Evolutionary conservation across 2,329 filamentous ascomycete species (phyloP).

Genomic region (Aspergillus clavatus): DNA sequence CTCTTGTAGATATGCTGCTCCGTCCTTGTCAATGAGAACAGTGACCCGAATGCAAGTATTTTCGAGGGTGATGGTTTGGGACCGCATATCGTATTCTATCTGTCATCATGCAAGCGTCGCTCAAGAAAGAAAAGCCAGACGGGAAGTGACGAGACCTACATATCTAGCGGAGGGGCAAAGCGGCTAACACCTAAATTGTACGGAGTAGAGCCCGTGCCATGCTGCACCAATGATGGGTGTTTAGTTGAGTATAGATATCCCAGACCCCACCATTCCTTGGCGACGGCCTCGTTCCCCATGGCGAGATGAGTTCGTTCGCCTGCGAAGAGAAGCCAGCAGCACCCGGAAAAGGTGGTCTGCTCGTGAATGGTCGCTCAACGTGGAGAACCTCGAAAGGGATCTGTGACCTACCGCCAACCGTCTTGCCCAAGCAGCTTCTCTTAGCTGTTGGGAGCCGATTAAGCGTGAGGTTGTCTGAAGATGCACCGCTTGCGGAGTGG

Average conservation of each 20-base stretch:
- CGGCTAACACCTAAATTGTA: too few species aligned
- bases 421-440: slow-evolving; percentile 14
- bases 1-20: slow-evolving; percentile 5
- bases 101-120: too few species aligned
- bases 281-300: slow-evolving; percentile 3
- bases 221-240: too few species aligned
- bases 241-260: too few species aligned
- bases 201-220: too few species aligned
- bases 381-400: slow-evolving; percentile 15
- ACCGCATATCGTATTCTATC: too few species aligned
- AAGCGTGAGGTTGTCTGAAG: slow-evolving; percentile 14
- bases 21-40: slow-evolving; percentile 5
- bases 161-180: too few species aligned
- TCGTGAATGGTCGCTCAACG: slow-evolving; percentile 16
- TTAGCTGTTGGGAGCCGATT: slow-evolving; percentile 6
- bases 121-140: too few species aligned
- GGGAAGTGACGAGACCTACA: too few species aligned
- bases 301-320: slow-evolving; percentile 11
- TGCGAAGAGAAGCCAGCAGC: slow-evolving; percentile 14
- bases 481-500: slow-evolving; percentile 15
- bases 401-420: slow-evolving; percentile 12
- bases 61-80: slow-evolving; percentile 3
- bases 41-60: slow-evolving; percentile 1
- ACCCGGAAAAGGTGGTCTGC: slow-evolving; percentile 7
- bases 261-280: slow-evolving; percentile 17